These are phyloP conservation scores for Beauveria sp. DNA, from an alignment of 2,329 filamentous ascomycete genomes.

Conservation along the genomic window DNA sequence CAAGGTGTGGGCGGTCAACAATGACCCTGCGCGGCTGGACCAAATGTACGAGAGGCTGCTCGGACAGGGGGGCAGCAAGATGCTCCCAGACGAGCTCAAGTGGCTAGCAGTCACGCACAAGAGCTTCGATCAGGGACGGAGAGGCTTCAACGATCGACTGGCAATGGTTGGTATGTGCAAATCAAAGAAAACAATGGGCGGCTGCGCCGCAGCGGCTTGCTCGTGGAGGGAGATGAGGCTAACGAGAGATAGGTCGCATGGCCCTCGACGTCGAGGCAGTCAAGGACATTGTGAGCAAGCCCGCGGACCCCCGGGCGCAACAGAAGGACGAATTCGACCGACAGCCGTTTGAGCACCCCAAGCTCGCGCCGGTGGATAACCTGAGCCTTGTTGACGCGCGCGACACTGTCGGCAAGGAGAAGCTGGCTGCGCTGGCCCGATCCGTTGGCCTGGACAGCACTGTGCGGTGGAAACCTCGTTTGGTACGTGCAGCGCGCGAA, in stretches of 20 bases:
- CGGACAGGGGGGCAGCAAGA: slow-evolving; percentile 60
- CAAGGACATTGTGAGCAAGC: slow-evolving; percentile 29
- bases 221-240: not conserved
- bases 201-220: too few species aligned
- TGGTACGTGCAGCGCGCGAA: slow-evolving; percentile 45
- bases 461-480: slow-evolving; percentile 79
- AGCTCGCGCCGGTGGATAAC: slow-evolving; percentile 66
- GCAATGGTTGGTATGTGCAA: slow-evolving; percentile 67
- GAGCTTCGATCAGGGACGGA: slow-evolving; percentile 90
- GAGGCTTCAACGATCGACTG: slow-evolving; percentile 89
- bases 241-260: slow-evolving; percentile 19
- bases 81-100: slow-evolving; percentile 86
- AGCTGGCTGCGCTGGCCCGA: slow-evolving; percentile 60
- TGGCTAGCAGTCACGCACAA: slow-evolving; percentile 97
- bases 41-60: slow-evolving; percentile 70
- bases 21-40: slow-evolving; percentile 65
- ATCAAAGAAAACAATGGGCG: too few species aligned
- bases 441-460: slow-evolving; percentile 66
- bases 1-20: slow-evolving; percentile 62
- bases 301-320: slow-evolving; percentile 19
- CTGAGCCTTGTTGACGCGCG: slow-evolving; percentile 54
- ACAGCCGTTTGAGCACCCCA: slow-evolving; percentile 60
- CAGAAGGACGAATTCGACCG: slow-evolving; percentile 46
- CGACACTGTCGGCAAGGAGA: slow-evolving; percentile 54
- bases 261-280: slow-evolving; percentile 31